Evolutionary conservation across 2,329 filamentous ascomycete genomes (phyloP).

Genomic region (Fusarium nelsonii): DNA sequence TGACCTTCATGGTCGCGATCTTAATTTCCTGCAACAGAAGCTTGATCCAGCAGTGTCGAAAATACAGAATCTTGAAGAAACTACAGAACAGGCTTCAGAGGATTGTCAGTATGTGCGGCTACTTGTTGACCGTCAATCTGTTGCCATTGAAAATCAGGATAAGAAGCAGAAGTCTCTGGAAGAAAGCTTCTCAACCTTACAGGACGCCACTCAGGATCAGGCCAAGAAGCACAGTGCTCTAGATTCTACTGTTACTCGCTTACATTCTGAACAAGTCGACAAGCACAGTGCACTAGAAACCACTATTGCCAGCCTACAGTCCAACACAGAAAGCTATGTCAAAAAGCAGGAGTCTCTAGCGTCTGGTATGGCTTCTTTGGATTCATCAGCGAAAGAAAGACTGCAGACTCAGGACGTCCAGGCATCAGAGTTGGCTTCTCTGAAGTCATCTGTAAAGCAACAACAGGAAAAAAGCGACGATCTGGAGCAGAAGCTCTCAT

Average conservation of each 20-base stretch:
- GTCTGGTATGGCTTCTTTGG: constrained; percentile 8
- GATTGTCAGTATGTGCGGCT: background rate
- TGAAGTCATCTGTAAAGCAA: background rate
- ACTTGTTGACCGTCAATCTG: constrained; percentile 2
- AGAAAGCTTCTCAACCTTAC: constrained; percentile 6
- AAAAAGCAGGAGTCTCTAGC: constrained; percentile 12
- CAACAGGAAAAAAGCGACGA: constrained; percentile 17
- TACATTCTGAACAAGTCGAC: background rate
- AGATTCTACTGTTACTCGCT: background rate
- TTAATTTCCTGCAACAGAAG: constrained; percentile 9
- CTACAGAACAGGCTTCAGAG: constrained; percentile 2
- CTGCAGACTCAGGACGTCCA: background rate
- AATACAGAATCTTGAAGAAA: constrained; percentile 11
- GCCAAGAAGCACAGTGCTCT: background rate
- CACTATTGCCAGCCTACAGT: constrained; percentile 10
- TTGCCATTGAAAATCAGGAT: constrained; percentile 8
- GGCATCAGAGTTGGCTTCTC: constrained; percentile 4
- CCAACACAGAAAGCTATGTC: background rate
- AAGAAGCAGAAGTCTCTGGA: constrained; percentile 19
- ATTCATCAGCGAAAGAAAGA: background rate
- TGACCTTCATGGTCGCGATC: constrained; percentile 13
- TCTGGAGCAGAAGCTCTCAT: constrained; percentile 2
- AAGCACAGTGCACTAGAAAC: constrained; percentile 6
- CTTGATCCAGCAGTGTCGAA: constrained; percentile 1
- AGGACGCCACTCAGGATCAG: constrained; percentile 7